Evolutionary conservation across 495 filamentous ascomycete species (phyloP).

Genomic region (Podospora anserina): DNA sequence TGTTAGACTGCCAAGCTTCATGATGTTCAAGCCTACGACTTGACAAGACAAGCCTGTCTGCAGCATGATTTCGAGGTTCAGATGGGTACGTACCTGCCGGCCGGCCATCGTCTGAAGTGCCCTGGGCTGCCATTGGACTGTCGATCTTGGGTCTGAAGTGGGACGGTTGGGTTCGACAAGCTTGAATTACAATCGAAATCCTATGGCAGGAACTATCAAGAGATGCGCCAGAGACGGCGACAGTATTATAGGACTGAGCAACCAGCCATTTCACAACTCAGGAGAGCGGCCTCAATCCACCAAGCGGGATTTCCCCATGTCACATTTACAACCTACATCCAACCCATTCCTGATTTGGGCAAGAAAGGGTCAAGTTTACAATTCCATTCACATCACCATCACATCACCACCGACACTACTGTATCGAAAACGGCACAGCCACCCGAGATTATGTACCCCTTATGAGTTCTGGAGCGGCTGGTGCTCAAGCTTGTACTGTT

Average conservation of each 20-base stretch:
- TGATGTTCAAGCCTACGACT: neutral
- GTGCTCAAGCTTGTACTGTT: neutral
- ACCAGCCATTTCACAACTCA: neutral
- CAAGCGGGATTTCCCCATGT: neutral
- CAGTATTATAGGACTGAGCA: conserved; percentile 4
- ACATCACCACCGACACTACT: conserved; percentile 5
- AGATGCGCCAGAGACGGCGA: conserved; percentile 9
- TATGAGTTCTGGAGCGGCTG: conserved; percentile 2
- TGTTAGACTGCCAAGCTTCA: neutral
- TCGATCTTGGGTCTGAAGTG: conserved; percentile 18
- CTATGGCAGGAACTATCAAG: conserved; percentile 1
- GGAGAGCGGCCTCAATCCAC: conserved; percentile 8
- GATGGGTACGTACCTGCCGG: conserved; percentile 21
- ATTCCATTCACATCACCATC: neutral
- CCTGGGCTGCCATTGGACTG: conserved; percentile 20
- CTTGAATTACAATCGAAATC: neutral
- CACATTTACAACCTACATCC: neutral
- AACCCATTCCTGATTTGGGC: neutral
- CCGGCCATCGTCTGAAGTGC: conserved; percentile 17
- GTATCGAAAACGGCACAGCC: conserved; percentile 10
- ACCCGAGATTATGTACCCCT: conserved; percentile 3
- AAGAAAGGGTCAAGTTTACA: neutral
- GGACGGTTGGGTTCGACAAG: conserved; percentile 11
- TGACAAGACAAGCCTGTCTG: neutral
- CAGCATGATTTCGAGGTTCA: conserved; percentile 8